Conservation (phyloP, 2,329 filamentous ascomycete genomes). For the Eutypa lata region DNA sequence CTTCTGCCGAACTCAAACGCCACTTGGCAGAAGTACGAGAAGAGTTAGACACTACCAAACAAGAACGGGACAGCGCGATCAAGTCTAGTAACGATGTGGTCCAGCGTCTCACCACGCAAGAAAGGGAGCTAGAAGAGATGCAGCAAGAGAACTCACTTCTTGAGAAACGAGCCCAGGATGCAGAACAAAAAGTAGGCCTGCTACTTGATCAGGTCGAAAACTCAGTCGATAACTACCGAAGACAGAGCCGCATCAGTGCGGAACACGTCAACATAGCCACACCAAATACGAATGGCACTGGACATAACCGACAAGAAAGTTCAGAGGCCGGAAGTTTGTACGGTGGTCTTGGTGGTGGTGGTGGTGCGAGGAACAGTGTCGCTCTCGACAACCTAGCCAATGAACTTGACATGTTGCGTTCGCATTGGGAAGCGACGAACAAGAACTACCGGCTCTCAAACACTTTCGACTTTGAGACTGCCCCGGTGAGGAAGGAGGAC, state of each 20-base stretch:
- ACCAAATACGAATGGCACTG: conserved; percentile 31
- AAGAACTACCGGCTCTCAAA: conserved; percentile 91
- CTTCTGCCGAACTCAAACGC: conserved; percentile 65
- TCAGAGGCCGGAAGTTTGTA: conserved; percentile 63
- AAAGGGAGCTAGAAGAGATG: conserved; percentile 73
- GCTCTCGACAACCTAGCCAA: conserved; percentile 88
- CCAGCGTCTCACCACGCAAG: conserved; percentile 56
- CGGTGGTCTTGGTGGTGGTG: conserved; percentile 40
- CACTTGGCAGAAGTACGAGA: conserved; percentile 66
- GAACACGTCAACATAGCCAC: conserved; percentile 39
- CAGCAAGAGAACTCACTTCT: conserved; percentile 78
- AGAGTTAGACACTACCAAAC: conserved; percentile 64
- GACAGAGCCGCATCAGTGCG: conserved; percentile 62
- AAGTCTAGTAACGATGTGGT: conserved; percentile 50
- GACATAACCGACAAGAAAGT: conserved; percentile 52
- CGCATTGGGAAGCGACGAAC: conserved; percentile 93
- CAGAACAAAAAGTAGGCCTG: conserved; percentile 88
- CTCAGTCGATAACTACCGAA: conserved; percentile 91
- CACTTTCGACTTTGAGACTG: conserved; percentile 77
- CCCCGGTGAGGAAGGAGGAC: conserved; percentile 38
- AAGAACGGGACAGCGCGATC: conserved; percentile 63
- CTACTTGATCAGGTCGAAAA: conserved; percentile 92
- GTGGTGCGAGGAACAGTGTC: conserved; percentile 54
- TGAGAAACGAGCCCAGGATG: conserved; percentile 81
- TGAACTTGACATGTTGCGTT: conserved; percentile 86